phyloP scores from a whole-genome alignment of 345 rosid genomes.

The Lumnitzera racemosa region DNA sequence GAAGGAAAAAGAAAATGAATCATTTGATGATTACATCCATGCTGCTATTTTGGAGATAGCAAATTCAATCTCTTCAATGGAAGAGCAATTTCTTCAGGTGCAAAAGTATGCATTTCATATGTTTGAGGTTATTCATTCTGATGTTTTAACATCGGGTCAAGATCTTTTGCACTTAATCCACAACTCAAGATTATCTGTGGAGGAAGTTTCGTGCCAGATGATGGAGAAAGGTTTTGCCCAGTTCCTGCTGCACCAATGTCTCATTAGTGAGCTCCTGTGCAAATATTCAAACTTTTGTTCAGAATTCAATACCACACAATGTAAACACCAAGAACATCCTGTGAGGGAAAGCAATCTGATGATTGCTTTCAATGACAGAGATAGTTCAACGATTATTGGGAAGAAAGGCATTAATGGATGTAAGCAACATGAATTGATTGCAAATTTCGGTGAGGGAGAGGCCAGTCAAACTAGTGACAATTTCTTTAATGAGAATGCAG shows the following conservation, averaged over 20 bases:
- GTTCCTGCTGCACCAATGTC: constrained; percentile 41
- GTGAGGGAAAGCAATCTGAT: constrained; percentile 8
- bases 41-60: constrained; percentile 33
- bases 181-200: constrained; percentile 46
- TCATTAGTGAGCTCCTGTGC: constrained; percentile 28
- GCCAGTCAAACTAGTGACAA: constrained; percentile 18
- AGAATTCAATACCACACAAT: constrained; percentile 11
- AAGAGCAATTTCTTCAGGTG: constrained; percentile 44
- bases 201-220: constrained; percentile 41
- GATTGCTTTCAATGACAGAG: constrained; percentile 10
- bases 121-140: constrained; percentile 36
- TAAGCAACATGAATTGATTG: constrained; percentile 17
- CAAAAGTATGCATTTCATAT: constrained; percentile 51
- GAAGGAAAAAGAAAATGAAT: constrained; percentile 48
- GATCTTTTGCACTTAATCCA: constrained; percentile 31
- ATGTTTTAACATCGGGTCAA: constrained; percentile 35
- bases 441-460: constrained; percentile 24
- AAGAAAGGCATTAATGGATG: constrained; percentile 16
- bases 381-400: constrained; percentile 10
- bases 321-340: constrained; percentile 17
- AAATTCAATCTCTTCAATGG: constrained; percentile 50
- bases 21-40: constrained; percentile 34
- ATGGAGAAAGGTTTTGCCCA: constrained; percentile 53
- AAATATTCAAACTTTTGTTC: constrained; percentile 23
- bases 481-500: constrained; percentile 35